Evolutionary conservation across 176 grass and related monocot genomes (phyloP).

Genomic region (Aegilops longissima): DNA sequence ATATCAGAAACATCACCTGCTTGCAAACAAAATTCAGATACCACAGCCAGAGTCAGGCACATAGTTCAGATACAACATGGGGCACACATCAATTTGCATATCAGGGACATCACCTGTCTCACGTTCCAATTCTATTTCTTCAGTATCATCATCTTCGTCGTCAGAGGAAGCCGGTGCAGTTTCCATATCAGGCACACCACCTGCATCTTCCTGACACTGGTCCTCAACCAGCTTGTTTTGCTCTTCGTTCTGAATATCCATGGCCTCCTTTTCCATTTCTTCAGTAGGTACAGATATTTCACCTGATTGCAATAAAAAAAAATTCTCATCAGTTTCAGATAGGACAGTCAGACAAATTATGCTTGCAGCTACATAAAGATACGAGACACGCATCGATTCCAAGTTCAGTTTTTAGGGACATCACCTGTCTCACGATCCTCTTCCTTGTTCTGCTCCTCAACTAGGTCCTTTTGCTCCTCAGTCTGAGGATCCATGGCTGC

Average conservation of each 20-base stretch:
- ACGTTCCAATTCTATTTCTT: not conserved
- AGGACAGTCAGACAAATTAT: too few relatives aligned
- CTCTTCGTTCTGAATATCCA: not conserved
- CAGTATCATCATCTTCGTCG: not conserved
- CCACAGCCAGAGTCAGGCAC: too few relatives aligned
- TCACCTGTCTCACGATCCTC: not conserved
- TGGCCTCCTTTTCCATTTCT: not conserved
- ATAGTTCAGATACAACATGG: too few relatives aligned
- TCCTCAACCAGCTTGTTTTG: not conserved
- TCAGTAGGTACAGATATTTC: not conserved
- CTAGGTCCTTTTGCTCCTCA: not conserved
- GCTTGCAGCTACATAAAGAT: too few relatives aligned
- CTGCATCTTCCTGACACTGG: not conserved
- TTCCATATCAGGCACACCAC: not conserved
- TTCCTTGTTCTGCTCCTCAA: not conserved
- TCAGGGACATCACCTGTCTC: not conserved
- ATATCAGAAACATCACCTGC: not conserved
- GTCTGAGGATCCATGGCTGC: not conserved
- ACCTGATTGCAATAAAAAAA: not conserved
- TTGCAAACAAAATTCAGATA: not conserved
- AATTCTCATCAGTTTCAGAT: not conserved
- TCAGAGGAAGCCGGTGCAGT: not conserved
- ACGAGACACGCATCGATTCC: too few relatives aligned
- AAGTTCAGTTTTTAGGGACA: not conserved
- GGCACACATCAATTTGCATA: too few relatives aligned